Percentiles rank a stretch among this genome's conserved stretches.
Evolutionary conservation across 805 yeast species (phyloP).

Genomic region (Tetrapisispora fleetii): DNA sequence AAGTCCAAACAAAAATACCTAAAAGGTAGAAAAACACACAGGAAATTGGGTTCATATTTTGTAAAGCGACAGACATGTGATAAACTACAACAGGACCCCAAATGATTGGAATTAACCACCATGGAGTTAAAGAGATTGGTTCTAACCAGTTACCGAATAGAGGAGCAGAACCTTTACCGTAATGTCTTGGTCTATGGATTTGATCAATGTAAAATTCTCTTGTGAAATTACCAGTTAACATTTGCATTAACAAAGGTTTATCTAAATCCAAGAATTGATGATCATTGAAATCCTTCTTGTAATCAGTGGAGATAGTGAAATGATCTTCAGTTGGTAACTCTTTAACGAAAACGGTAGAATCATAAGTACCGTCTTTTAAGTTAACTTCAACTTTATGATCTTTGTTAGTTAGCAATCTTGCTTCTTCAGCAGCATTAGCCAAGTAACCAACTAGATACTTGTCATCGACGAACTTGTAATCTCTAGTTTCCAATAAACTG

Average conservation of each 20-base stretch:
- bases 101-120: conserved; percentile 82
- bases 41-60: conserved; percentile 34
- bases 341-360: conserved; percentile 44
- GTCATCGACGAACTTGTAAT: conserved; percentile 56
- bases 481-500: conserved; percentile 36
- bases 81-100: conserved; percentile 81
- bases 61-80: conserved; percentile 50
- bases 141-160: conserved; percentile 90
- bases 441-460: conserved; percentile 70
- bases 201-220: conserved; percentile 91
- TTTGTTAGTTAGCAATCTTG: conserved; percentile 53
- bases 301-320: conserved; percentile 72
- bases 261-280: conserved; percentile 82
- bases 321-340: conserved; percentile 66
- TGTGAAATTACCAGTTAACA: conserved; percentile 61
- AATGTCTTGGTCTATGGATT: conserved; percentile 96
- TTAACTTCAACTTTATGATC: conserved; percentile 52
- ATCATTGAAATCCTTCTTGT: conserved; percentile 52
- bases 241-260: conserved; percentile 74
- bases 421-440: conserved; percentile 73
- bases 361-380: conserved; percentile 33
- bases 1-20: conserved; percentile 91
- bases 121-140: conserved; percentile 82
- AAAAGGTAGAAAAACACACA: conserved; percentile 53
- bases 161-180: conserved; percentile 95